Base-by-base conservation (phyloP, 2,329 filamentous ascomycete genomes). In the Amesomyces nigricolor region DNA sequence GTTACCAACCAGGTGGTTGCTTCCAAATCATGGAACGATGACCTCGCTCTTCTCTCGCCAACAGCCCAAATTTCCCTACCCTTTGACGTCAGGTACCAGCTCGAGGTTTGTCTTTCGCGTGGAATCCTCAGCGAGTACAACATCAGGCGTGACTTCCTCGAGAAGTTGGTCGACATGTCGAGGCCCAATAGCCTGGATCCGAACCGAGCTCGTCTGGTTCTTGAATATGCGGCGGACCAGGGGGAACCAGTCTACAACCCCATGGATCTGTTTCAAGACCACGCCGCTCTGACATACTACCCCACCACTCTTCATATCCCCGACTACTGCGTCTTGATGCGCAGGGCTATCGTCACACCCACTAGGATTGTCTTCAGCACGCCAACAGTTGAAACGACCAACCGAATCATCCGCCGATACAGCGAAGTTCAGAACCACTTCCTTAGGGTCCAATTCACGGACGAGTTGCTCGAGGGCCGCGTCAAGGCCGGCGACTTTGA, bases 21-120 rank as follows among this genome's bases (percentile, higher is more conserved):
- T 2, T 14, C 19, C 16, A 50, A 47, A 5, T 52, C 55, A 3
- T 60, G 53, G 44, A 59, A 61, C 19, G 39, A 57, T 3, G 61
- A 67, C 57, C 55, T 70, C 35, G 57, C 67, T 42, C 54, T 73
- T 51, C 60, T 75, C 53, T 54, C 62, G 61, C 57, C 64, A 19
- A 68, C 75, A 2, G 59, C 73, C 22, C 70, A 71, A 29, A 63
- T 74, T 30, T 61, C 71, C 53, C 74, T 92, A 4, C 73, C 81
- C 0, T 96, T 91, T 58, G 73, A 83, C 0, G 81, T 96, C 1
- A 81, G 89, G 14, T 99, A 97, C 66, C 91, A 96, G 67, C 79
- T 99, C 0, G 92, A 99, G 68, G 91, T 90, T 0, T 97, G 92
- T 67, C 78, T 97, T n/a, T 95, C 91, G 0, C 82, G 87, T 29